phyloP scores from a whole-genome alignment of 1,284 basidiomycete genomes.

The Ganoderma multipileum region DNA sequence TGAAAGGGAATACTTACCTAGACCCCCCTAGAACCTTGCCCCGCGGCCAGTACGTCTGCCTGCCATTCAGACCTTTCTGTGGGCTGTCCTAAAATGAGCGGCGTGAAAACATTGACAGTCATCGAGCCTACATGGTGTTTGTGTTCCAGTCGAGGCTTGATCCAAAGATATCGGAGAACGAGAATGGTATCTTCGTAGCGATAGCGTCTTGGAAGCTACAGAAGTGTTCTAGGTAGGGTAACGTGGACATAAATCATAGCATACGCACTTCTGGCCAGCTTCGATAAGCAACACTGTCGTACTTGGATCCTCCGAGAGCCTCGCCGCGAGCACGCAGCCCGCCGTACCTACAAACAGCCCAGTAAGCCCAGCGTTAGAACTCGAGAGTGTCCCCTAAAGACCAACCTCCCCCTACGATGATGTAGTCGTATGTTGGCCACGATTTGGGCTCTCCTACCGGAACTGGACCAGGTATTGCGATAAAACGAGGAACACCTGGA shows the following conservation, averaged over 20 bases:
- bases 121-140: not conserved
- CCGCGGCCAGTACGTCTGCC: constrained; percentile 26
- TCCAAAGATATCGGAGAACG: not conserved
- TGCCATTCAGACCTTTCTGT: constrained; percentile 22
- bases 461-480: not conserved
- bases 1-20: constrained; percentile 16
- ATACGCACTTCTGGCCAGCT: constrained; percentile 5
- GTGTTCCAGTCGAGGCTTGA: not conserved
- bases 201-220: not conserved
- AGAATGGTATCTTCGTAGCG: not conserved
- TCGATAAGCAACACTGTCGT: constrained; percentile 14
- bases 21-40: constrained; percentile 31
- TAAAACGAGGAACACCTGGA: not conserved
- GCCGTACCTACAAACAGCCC: constrained; percentile 11
- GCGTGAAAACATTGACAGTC: too few species aligned
- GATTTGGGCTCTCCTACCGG: not conserved
- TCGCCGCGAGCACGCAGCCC: constrained; percentile 18
- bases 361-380: not conserved
- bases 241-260: not conserved
- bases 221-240: too few species aligned
- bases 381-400: not conserved
- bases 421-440: constrained; percentile 2
- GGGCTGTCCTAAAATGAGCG: constrained; percentile 15
- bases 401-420: constrained; percentile 5
- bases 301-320: constrained; percentile 14